Evolutionary conservation across 2,329 filamentous ascomycete genomes (phyloP).

Genomic region (Botrytis aclada): DNA sequence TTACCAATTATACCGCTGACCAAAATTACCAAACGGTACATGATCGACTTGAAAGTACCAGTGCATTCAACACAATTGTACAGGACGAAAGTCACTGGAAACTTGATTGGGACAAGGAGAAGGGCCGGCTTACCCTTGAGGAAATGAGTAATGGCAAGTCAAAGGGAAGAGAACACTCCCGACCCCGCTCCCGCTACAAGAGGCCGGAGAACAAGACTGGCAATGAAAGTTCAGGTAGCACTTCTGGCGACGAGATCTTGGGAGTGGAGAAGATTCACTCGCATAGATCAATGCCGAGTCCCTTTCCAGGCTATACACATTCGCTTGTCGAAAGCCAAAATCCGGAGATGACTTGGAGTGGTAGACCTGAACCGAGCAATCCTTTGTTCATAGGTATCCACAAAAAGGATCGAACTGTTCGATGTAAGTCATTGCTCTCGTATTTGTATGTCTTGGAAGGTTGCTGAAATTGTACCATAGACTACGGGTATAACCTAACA

Average conservation of each 20-base stretch:
- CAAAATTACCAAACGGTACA: neutral
- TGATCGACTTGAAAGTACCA: neutral
- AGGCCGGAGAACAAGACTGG: neutral
- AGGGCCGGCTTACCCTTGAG: neutral
- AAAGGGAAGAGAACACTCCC: neutral
- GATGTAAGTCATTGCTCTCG: neutral
- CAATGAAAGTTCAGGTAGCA: neutral
- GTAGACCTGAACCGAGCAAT: neutral
- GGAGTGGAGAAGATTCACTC: neutral
- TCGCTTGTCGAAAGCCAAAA: neutral
- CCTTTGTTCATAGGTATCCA: neutral
- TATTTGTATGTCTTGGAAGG: neutral
- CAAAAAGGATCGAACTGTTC: neutral
- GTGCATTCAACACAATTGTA: neutral
- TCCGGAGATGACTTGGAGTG: neutral
- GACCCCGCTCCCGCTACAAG: neutral
- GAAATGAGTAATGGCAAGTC: neutral
- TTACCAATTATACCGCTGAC: neutral
- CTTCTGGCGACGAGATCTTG: neutral
- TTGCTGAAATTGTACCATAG: neutral
- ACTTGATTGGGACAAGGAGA: neutral
- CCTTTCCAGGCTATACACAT: neutral
- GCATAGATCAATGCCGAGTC: neutral
- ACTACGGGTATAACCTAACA: neutral
- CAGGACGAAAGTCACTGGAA: neutral